A percentile compares a stretch with the other conserved stretches of the same genome.
These are phyloP conservation scores for Myxozyma kluyveri DNA, from an alignment of 805 yeast genomes.

Conservation along the genomic window DNA sequence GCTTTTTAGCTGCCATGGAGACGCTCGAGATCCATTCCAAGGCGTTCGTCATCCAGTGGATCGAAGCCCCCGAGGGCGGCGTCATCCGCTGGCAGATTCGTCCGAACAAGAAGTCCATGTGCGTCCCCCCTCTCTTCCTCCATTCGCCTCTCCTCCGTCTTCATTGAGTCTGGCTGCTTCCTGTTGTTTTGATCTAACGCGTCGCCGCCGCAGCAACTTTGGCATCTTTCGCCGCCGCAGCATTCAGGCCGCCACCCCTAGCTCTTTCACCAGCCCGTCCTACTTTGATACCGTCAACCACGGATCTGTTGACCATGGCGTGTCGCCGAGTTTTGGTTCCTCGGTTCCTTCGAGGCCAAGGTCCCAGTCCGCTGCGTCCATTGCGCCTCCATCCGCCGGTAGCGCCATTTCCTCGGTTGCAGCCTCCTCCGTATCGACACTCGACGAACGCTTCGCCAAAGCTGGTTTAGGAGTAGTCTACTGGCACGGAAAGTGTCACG, in stretches of 20 bases:
- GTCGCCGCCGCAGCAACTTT: constrained; percentile 18
- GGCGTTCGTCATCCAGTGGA: constrained; percentile 89
- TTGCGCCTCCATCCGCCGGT: background rate
- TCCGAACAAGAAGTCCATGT: constrained; percentile 67
- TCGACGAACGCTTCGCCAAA: constrained; percentile 52
- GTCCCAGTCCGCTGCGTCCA: constrained; percentile 1
- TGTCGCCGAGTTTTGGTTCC: no score
- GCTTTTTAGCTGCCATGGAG: constrained; percentile 53
- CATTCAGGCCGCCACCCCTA: background rate
- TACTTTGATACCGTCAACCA: no score
- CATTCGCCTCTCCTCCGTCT: background rate
- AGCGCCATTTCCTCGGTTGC: constrained; percentile 6
- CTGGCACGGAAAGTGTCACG: constrained; percentile 56
- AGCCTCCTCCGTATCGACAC: constrained; percentile 18
- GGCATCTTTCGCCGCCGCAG: constrained; percentile 24
- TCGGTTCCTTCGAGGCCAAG: background rate
- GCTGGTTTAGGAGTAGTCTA: constrained; percentile 52
- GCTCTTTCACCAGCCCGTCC: no score
- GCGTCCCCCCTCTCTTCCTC: constrained; percentile 2
- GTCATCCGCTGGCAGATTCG: constrained; percentile 74
- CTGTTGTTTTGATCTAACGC: background rate
- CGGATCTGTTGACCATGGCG: background rate
- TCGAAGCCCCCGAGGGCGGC: constrained; percentile 66
- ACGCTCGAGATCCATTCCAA: constrained; percentile 86
- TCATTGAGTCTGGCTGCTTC: background rate